A percentile compares a stretch with the other conserved stretches of the same genome.
Evolutionary conservation across 2,329 filamentous ascomycete genomes (phyloP).

Genomic region (Parascedosporium putredinis): DNA sequence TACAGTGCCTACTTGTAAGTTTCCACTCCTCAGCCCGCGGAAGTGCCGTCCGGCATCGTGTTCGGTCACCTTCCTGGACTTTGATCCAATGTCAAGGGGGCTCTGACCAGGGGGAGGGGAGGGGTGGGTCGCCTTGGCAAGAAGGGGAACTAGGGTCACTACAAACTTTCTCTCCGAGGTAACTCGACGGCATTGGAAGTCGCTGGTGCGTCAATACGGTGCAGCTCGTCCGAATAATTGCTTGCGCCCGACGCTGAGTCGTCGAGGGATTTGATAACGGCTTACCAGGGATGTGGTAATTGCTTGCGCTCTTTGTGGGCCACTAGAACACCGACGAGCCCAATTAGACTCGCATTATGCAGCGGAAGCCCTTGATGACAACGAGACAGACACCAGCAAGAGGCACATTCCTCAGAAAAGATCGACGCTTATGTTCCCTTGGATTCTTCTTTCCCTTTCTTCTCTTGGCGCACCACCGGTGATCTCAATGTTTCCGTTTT

Average conservation of each 20-base stretch:
- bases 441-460: neutral
- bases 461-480: neutral
- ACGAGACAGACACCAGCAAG: neutral
- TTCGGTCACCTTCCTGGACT: too few relatives aligned
- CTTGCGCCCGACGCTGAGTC: neutral
- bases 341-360: neutral
- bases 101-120: too few relatives aligned
- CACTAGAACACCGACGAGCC: neutral
- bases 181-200: neutral
- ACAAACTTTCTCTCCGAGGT: neutral
- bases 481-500: slow-evolving; percentile 2
- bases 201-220: too few relatives aligned
- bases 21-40: too few relatives aligned
- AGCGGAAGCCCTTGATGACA: neutral
- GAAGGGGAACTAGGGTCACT: neutral
- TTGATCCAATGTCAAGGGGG: too few relatives aligned
- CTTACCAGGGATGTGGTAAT: slow-evolving; percentile 1
- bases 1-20: too few relatives aligned
- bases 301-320: neutral
- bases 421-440: neutral
- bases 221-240: neutral
- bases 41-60: neutral
- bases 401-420: neutral
- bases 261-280: neutral
- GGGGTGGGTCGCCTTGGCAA: too few relatives aligned